Evolutionary conservation across 2,329 filamentous ascomycete genomes (phyloP).

Genomic region (Arthrobotrys musiformis): DNA sequence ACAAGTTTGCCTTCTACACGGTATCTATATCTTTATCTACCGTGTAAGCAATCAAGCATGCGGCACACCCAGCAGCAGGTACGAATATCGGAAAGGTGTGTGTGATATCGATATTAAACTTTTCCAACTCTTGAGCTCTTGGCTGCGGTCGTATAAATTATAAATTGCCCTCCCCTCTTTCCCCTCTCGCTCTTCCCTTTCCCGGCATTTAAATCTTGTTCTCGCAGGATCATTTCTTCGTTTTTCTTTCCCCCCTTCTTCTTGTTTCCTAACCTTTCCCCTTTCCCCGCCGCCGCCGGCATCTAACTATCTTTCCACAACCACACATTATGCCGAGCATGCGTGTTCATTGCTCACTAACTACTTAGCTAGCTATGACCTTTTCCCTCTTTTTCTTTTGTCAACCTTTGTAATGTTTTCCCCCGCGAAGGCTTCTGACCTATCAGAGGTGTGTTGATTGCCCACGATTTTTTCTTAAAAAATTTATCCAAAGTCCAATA

Average conservation of each 20-base stretch:
- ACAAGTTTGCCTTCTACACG: neutral
- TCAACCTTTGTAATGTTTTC: too few species aligned
- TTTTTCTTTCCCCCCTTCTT: neutral
- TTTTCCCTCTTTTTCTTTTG: neutral
- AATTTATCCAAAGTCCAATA: conserved; percentile 32
- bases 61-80: too few species aligned
- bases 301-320: neutral
- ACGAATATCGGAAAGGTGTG: too few species aligned
- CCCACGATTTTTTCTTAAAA: conserved; percentile 35
- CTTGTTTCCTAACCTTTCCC: neutral
- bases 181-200: neutral
- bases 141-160: neutral
- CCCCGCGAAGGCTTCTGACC: conserved; percentile 45
- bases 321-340: neutral
- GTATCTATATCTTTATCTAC: too few species aligned
- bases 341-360: neutral
- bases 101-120: neutral
- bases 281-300: neutral
- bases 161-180: conserved; percentile 2
- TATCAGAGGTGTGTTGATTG: conserved; percentile 55
- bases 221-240: neutral
- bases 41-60: too few species aligned
- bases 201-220: conserved; percentile 10
- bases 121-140: neutral
- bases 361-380: neutral